A percentile compares a stretch with the other conserved stretches of the same genome.
These are phyloP conservation scores for Thraustochytrium sp. DNA, from an alignment of 352 stramenopile species.

Conservation along the genomic window DNA sequence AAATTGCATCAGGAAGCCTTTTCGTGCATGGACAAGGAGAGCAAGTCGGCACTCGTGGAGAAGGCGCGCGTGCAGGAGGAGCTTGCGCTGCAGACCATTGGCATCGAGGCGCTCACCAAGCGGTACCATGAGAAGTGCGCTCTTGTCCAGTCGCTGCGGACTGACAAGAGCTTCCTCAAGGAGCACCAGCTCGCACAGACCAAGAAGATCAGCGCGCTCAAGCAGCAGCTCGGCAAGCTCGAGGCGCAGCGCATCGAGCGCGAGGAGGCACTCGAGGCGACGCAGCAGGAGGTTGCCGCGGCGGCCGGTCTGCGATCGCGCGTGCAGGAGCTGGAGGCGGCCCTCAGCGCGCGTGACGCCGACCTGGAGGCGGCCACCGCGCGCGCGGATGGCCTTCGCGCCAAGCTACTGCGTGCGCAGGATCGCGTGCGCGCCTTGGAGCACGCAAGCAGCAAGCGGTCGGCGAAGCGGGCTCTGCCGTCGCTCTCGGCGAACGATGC, in stretches of 20 bases:
- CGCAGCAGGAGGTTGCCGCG: neutral
- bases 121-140: constrained; percentile 15
- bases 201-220: neutral
- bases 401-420: neutral
- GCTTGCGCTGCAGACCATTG: constrained; percentile 28
- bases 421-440: neutral
- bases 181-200: neutral
- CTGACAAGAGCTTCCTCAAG: constrained; percentile 12
- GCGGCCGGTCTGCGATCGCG: neutral
- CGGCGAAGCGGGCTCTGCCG: neutral
- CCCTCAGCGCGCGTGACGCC: neutral
- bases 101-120: constrained; percentile 36
- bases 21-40: constrained; percentile 16
- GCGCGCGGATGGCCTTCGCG: neutral
- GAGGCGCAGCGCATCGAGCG: neutral
- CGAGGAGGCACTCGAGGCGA: neutral
- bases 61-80: constrained; percentile 18
- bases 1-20: constrained; percentile 6
- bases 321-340: neutral
- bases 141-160: constrained; percentile 1
- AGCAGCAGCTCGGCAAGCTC: constrained; percentile 1
- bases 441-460: neutral
- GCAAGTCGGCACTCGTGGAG: neutral
- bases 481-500: neutral
- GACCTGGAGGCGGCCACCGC: neutral